Evolutionary conservation across 768 basidiomycete species (phyloP), one percentile per base, ranked within the genome.

Genomic region (Mycena vitilis): DNA sequence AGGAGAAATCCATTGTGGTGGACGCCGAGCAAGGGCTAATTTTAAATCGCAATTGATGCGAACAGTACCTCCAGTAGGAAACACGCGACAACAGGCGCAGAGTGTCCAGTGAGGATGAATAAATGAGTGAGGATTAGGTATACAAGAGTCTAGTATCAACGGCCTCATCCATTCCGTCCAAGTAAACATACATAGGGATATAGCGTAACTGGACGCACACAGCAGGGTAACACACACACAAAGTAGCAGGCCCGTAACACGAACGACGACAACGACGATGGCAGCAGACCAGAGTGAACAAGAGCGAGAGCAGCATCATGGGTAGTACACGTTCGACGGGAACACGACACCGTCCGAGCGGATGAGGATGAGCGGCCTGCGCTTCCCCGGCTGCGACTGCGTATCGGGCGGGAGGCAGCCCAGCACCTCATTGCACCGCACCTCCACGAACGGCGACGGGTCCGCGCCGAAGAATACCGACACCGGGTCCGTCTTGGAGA

Each of bases 271-370:
- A 13, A 23, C 5, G 40, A 59, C 20, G 62, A 49, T 15, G 40
- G 13, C 20, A 57, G 45, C 25, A 49, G 16, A 12, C 30, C 30
- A 30, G 30, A 30, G 30, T 30, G 30, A 30, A 30, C 30, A 37
- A 76, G 63, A 71, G 60, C 65, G 47, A 66, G 55, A 61, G 69
- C 30, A 60, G 61, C 59, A 64, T 86, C 88, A 94, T 42, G 93
- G 93, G 84, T 94, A 95, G 86, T 91, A 87, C 38, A 88, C 85
- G 74, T 84, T 89, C 30, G 94, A 94, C 9, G 95, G 95, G 84
- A 94, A 94, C 60, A 96, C 91, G 67, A 96, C 89, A 53, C 95
- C 95, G 75, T 96, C 95, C 12, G 88, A 86, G 57, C 95, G 89
- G 64, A 95, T 88, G 75, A 96, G 87, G 70, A 95, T 85, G 65